A percentile compares a stretch with the other conserved stretches of the same genome.
Conservation (phyloP, 2,329 filamentous ascomycete genomes). For the Neonectria faginata region DNA sequence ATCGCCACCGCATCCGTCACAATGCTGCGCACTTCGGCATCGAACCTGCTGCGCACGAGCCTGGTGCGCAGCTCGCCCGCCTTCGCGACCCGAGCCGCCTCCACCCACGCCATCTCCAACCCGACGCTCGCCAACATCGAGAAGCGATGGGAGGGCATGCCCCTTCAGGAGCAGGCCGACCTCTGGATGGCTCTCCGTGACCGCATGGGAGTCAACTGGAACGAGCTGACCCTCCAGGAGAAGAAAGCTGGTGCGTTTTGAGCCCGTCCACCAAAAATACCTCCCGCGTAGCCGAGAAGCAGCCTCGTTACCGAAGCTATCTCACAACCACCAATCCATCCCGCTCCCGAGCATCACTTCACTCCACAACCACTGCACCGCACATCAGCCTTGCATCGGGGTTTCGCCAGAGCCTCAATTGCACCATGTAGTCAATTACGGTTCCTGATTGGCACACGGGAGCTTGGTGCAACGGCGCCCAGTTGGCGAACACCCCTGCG, state of each 20-base stretch:
- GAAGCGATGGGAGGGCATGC: conserved; percentile 99
- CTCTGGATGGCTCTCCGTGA: conserved; percentile 98
- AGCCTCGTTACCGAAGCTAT: conserved; percentile 23
- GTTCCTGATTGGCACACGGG: conserved; percentile 38
- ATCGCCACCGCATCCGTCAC: conserved; percentile 43
- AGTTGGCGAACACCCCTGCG: conserved; percentile 32
- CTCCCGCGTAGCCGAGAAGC: conserved; percentile 47
- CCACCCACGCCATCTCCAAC: conserved; percentile 95
- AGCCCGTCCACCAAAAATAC: conserved; percentile 47
- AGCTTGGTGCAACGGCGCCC: conserved; percentile 30
- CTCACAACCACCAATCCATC: conserved; percentile 10
- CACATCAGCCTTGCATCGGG: conserved; percentile 38
- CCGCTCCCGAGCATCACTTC: conserved; percentile 29
- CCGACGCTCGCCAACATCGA: conserved; percentile 98
- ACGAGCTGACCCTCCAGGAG: conserved; percentile 93
- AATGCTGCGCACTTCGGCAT: conserved; percentile 68
- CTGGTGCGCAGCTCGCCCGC: conserved; percentile 59
- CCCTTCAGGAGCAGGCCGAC: conserved; percentile 98
- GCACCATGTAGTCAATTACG: conserved; percentile 43
- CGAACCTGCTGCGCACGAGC: conserved; percentile 64
- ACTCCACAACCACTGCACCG: conserved; percentile 28
- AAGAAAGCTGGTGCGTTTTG: conserved; percentile 94
- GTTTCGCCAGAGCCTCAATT: conserved; percentile 41
- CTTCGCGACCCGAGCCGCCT: conserved; percentile 65
- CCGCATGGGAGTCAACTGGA: conserved; percentile 98